Evolutionary conservation across 345 rosid species (phyloP), one percentile per base, ranked within the genome.

Genomic region (Eucalyptus pumila): DNA sequence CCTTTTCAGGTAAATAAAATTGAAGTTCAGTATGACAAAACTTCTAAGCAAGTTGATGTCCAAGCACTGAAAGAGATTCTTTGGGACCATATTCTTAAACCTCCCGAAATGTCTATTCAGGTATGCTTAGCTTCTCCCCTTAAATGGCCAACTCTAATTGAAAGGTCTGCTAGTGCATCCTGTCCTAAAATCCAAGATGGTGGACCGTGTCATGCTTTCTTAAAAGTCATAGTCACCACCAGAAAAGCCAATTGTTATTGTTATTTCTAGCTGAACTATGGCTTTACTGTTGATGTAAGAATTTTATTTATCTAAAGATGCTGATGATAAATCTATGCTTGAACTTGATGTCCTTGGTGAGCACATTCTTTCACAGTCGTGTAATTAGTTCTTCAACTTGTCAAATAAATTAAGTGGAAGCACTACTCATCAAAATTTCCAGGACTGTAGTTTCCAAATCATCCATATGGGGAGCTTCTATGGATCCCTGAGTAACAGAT

Each of bases 21-120:
- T 87, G 99, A 96, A 87, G 98, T 96, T 50, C 92, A 94, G 85
- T 97, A 96, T 91, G 99, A 97, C 90, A 96, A 94, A 91, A 94
- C 96, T 87, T 95, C 98, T 65, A 97, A 96, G 92, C 99, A 95
- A 96, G 98, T 97, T 65, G 99, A 96, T 88, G 99, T 96, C 88
- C 98, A 96, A 93, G 89, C 89, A 60, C 94, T 97, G 85, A 97
- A 97, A 92, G 97, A 94, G 93, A 95, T 97, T 83, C 94, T 98
- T 49, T 97, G 99, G 99, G 95, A 91, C 67, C 96, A 93, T 56
- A 92, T 97, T 44, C 95, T 93, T 85, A 94, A 88, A 86, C 91
- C 96, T 85, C 93, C 95, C 30, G 91, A 92, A 92, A 48, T 80
- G 32, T 90, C 95, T 90, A 58, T 58, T 88, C 92, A 94, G 96